Percentiles rank a stretch among this genome's conserved stretches.
Conservation (phyloP, 306 rosid genomes). For the peach (Prunus persica) region DNA sequence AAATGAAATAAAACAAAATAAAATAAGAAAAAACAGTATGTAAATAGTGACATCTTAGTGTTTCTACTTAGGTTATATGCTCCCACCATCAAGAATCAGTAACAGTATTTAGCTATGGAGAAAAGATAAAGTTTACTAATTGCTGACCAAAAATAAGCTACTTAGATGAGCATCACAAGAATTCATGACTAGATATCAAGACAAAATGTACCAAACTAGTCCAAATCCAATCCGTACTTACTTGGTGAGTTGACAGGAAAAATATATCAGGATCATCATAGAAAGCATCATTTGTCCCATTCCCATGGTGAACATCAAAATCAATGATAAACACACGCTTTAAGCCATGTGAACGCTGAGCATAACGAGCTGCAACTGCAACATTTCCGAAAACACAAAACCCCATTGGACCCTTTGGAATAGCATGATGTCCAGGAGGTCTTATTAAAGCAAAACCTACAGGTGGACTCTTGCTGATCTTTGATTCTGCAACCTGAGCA, state of each 20-base stretch:
- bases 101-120: not conserved
- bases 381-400: constrained; percentile 91
- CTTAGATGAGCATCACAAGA: not conserved
- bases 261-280: constrained; percentile 81
- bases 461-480: constrained; percentile 51
- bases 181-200: not conserved
- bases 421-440: constrained; percentile 99
- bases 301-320: constrained; percentile 94
- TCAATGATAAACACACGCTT: constrained; percentile 85
- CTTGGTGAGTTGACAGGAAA: constrained; percentile 95
- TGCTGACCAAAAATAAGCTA: not conserved
- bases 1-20: too few species aligned
- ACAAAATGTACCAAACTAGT: not conserved
- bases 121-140: not conserved
- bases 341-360: constrained; percentile 77
- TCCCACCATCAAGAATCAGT: not conserved
- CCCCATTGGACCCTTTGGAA: constrained; percentile 92
- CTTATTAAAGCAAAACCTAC: constrained; percentile 89
- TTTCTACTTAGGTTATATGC: not conserved
- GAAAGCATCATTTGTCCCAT: constrained; percentile 95
- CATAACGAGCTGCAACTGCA: constrained; percentile 90
- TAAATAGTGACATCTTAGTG: not conserved
- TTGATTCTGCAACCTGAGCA: constrained; percentile 69
- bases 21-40: too few species aligned
- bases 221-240: constrained; percentile 35